A percentile compares a stretch with the other conserved stretches of the same genome.
Evolutionary conservation across 73 alveolate genomes (phyloP).

Genomic region (Symbiodinium natans): DNA sequence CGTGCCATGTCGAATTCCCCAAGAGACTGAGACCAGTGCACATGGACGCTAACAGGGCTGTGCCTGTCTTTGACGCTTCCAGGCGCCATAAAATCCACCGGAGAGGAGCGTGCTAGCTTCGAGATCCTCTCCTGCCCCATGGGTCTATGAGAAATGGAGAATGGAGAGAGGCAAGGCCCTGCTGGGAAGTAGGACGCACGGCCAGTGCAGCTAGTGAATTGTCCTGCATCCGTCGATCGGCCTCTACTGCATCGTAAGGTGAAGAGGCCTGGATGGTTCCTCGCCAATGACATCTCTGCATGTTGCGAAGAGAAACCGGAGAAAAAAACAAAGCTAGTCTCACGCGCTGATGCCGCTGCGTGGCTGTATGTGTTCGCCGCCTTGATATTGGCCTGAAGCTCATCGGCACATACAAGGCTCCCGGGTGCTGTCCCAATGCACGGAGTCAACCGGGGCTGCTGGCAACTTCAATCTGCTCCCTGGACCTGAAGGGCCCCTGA

Average conservation of each 20-base stretch:
- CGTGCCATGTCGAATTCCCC: neutral
- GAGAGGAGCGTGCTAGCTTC: conserved; percentile 48
- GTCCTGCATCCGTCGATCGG: conserved; percentile 61
- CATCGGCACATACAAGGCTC: neutral
- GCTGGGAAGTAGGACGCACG: neutral
- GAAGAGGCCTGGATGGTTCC: conserved; percentile 82
- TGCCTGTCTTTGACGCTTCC: conserved; percentile 38
- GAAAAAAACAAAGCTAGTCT: no score
- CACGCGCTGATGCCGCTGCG: neutral
- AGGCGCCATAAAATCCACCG: conserved; percentile 43
- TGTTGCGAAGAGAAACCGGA: no score
- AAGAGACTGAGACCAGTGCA: conserved; percentile 8
- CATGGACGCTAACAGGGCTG: conserved; percentile 74
- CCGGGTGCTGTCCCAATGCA: neutral
- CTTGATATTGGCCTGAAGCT: conserved; percentile 46
- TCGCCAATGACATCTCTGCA: neutral
- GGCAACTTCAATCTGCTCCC: conserved; percentile 74
- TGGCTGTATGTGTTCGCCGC: conserved; percentile 51
- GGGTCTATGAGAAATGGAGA: no score
- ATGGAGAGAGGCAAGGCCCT: neutral
- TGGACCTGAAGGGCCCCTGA: conserved; percentile 83
- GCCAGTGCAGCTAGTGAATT: neutral
- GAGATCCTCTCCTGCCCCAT: conserved; percentile 64
- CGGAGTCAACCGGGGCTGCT: neutral
- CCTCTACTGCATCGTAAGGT: conserved; percentile 68